Evolutionary conservation across 805 yeast genomes (phyloP).

Genomic region (Hanseniaspora osmophila): DNA sequence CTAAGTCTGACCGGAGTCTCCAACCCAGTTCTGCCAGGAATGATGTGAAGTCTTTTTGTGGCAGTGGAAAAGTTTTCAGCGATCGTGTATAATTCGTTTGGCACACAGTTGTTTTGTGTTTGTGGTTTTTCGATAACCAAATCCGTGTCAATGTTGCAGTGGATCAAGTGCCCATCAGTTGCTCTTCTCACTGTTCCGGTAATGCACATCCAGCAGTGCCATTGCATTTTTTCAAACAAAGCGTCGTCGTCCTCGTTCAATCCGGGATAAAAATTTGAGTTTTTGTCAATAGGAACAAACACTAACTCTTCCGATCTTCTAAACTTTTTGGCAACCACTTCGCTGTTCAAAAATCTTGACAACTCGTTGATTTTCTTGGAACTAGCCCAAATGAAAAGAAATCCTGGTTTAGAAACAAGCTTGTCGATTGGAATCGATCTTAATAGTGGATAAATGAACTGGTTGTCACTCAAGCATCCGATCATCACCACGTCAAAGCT

Average conservation of each 20-base stretch:
- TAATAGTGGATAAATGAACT: constrained; percentile 47
- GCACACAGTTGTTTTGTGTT: constrained; percentile 38
- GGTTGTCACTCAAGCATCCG: constrained; percentile 70
- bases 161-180: constrained; percentile 69
- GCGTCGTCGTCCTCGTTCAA: constrained; percentile 34
- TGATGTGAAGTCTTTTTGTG: constrained; percentile 68
- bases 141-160: constrained; percentile 87
- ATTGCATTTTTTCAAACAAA: constrained; percentile 57
- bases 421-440: constrained; percentile 55
- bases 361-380: constrained; percentile 55
- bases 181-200: constrained; percentile 88
- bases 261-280: constrained; percentile 53
- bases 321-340: constrained; percentile 50
- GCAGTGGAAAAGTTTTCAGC: constrained; percentile 84
- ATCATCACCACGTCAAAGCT: constrained; percentile 86
- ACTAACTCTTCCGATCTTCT: constrained; percentile 84
- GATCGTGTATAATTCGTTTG: constrained; percentile 61
- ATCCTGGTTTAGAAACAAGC: constrained; percentile 74
- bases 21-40: constrained; percentile 59
- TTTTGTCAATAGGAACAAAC: constrained; percentile 55
- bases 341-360: constrained; percentile 37
- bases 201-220: constrained; percentile 98
- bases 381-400: constrained; percentile 78
- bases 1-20: constrained; percentile 51
- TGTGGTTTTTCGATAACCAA: constrained; percentile 47